Evolutionary conservation across 108 stramenopile genomes (phyloP), one percentile per base, ranked within the genome.

Genomic region (Fragilaria radians): DNA sequence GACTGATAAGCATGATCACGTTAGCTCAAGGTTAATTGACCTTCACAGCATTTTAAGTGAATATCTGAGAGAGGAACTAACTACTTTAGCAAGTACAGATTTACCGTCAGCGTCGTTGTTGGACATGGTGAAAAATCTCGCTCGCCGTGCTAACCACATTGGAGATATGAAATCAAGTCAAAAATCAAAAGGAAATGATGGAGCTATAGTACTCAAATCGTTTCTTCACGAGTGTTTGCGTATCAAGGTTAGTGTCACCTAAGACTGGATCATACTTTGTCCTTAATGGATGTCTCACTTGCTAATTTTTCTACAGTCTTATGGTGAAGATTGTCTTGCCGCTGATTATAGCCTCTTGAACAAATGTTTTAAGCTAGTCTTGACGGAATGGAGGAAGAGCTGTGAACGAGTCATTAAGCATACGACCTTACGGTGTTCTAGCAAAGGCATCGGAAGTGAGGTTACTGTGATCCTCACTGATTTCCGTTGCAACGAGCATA

Each of bases 371-470:
- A 42, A 42, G 36, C 36, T 42, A 7, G 14, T 42, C 36, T 42
- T 42, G 36, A 52, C 31, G 1, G 88, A 93, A 51, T 93, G 91
- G 91, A 61, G 86, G 7, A 74, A 73, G 54, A 57, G 71, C 29
- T 85, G 84, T 50, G 91, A 93, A 49, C 70, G 91, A 22, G 32
- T 93, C n/a, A 89, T 74, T 72, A 87, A 82, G 57, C 49, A 76
- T 52, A 77, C 83, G 7, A 64, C 75, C 0, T 25, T 58, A 24
- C 56, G 58, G 33, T 68, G 76, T 32, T 70, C 75, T 1, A 49
- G 55, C 45, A 54, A 34, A 9, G 81, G 62, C 4, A 57, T 52
- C 48, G 82, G 90, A 46, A 88, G 79, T 52, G 76, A 76, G 9
- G 59, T 72, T 7, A 85, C 91, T 17, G 58, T 51, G 14, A 81